These are phyloP conservation scores for Phyllachora maydis DNA, from an alignment of 2,329 filamentous ascomycete genomes.

Conservation along the genomic window DNA sequence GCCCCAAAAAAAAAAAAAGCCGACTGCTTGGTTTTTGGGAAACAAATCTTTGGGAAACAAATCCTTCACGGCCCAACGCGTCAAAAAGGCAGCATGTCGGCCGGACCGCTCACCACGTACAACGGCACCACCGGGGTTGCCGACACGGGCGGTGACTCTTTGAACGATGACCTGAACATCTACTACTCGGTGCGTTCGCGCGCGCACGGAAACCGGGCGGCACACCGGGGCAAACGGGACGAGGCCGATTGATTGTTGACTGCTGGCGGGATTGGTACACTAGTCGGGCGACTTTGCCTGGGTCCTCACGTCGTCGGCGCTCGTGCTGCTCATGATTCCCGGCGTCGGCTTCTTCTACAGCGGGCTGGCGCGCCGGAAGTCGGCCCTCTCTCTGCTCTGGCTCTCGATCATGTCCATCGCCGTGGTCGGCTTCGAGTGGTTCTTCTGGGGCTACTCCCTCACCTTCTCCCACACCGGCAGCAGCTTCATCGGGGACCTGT, in stretches of 20 bases:
- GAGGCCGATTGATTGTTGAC: background rate
- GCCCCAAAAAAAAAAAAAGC: too few species aligned
- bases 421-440: slow-evolving; percentile 79
- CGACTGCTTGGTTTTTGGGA: too few species aligned
- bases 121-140: slow-evolving; percentile 27
- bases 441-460: slow-evolving; percentile 85
- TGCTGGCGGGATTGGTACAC: slow-evolving; percentile 1
- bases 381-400: slow-evolving; percentile 70
- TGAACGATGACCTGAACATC: slow-evolving; percentile 56
- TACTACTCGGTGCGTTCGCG: slow-evolving; percentile 56
- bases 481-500: slow-evolving; percentile 57
- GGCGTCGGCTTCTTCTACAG: slow-evolving; percentile 93
- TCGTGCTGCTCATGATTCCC: slow-evolving; percentile 83
- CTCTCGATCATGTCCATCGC: slow-evolving; percentile 64
- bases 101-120: slow-evolving; percentile 17
- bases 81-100: slow-evolving; percentile 14
- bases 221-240: too few species aligned
- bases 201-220: too few species aligned
- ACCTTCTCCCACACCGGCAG: slow-evolving; percentile 67
- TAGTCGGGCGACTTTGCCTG: slow-evolving; percentile 68
- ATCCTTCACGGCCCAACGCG: too few species aligned
- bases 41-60: too few species aligned
- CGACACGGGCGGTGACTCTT: slow-evolving; percentile 25
- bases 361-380: slow-evolving; percentile 74
- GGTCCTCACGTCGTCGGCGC: slow-evolving; percentile 54